These are phyloP conservation scores for Leptodontidium sp. DNA, from an alignment of 2,329 filamentous ascomycete genomes.

Conservation along the genomic window DNA sequence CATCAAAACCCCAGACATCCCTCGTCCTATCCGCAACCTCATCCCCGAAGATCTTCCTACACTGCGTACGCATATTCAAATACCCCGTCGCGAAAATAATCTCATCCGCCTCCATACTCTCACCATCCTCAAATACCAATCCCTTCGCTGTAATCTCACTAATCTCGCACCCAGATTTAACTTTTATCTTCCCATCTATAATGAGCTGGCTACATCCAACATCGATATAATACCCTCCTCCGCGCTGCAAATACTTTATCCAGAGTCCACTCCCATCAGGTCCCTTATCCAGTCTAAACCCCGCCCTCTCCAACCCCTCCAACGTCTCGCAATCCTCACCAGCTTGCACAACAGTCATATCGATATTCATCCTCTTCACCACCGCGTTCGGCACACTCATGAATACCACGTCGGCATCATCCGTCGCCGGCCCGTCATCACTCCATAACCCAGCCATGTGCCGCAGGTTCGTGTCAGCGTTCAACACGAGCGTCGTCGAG, in stretches of 20 bases:
- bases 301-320: conserved; percentile 59
- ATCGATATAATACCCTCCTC: conserved; percentile 67
- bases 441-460: conserved; percentile 53
- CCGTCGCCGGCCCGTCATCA: conserved; percentile 56
- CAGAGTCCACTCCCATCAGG: conserved; percentile 62
- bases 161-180: conserved; percentile 58
- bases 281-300: conserved; percentile 67
- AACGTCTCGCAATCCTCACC: conserved; percentile 51
- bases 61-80: conserved; percentile 61
- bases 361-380: conserved; percentile 65
- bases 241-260: conserved; percentile 67
- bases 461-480: conserved; percentile 55
- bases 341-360: conserved; percentile 51
- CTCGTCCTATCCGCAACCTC: conserved; percentile 57
- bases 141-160: conserved; percentile 50
- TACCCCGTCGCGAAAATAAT: conserved; percentile 60
- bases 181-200: conserved; percentile 60
- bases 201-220: conserved; percentile 62
- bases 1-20: conserved; percentile 59
- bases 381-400: conserved; percentile 66
- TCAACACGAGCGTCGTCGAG: conserved; percentile 69
- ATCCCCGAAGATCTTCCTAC: conserved; percentile 58
- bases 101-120: conserved; percentile 57
- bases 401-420: conserved; percentile 70
- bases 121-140: conserved; percentile 55